Percentiles rank a stretch among this genome's conserved stretches.
phyloP scores from a whole-genome alignment of 169 alveolate species.

The Plasmodium fragile region DNA sequence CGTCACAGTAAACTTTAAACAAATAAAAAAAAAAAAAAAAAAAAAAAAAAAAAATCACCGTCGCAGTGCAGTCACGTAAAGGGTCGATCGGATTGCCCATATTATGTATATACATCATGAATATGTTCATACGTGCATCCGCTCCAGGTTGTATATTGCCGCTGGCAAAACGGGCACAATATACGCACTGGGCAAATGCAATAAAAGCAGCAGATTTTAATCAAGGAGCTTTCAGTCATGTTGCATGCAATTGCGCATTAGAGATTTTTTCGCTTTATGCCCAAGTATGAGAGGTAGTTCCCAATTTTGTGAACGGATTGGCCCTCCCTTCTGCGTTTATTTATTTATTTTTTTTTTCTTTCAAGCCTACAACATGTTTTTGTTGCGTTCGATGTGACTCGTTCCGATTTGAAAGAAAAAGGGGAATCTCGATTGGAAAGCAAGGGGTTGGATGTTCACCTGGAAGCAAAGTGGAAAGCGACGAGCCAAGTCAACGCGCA shows the following conservation, averaged over 20 bases:
- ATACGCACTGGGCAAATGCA: background rate
- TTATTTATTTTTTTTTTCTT: too few relatives aligned
- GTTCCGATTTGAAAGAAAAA: background rate
- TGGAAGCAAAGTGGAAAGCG: background rate
- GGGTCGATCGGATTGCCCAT: background rate
- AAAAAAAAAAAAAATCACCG: background rate
- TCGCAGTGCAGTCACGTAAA: background rate
- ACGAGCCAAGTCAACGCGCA: background rate
- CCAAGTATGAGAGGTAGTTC: background rate
- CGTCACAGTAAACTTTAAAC: too few relatives aligned
- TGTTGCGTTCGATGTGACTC: background rate
- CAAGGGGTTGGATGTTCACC: background rate
- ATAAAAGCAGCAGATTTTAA: background rate
- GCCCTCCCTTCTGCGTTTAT: background rate
- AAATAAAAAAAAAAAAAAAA: too few relatives aligned
- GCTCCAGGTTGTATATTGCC: background rate
- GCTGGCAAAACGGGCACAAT: background rate
- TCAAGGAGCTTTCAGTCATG: background rate
- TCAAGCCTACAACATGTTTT: background rate
- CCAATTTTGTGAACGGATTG: background rate
- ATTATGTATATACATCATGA: too few relatives aligned
- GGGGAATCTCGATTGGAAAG: background rate
- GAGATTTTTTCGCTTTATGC: background rate
- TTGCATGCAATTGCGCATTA: background rate
- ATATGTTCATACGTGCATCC: background rate